Percentiles rank a stretch among this genome's conserved stretches.
Conservation (phyloP, 768 basidiomycete genomes). For the Suillus alpinus region DNA sequence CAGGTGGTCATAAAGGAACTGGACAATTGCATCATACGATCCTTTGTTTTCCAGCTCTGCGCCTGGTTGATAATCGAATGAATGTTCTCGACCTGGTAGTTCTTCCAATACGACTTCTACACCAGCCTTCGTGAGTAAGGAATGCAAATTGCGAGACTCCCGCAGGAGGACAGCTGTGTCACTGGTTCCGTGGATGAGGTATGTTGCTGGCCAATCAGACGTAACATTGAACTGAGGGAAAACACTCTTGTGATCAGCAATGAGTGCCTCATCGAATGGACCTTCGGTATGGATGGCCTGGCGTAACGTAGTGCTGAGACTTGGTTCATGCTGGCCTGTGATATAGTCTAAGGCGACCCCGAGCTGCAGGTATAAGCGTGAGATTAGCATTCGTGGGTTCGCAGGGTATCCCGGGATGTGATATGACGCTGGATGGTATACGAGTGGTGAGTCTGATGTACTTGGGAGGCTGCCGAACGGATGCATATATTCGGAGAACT, state of each 20-base stretch:
- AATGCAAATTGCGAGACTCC: slow-evolving; percentile 39
- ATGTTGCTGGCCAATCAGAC: slow-evolving; percentile 42
- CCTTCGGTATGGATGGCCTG: slow-evolving; percentile 14
- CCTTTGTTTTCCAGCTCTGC: slow-evolving; percentile 34
- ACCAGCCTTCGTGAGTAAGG: slow-evolving; percentile 33
- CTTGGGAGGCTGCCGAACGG: slow-evolving; percentile 31
- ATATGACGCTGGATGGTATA: slow-evolving; percentile 43
- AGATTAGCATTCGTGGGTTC: slow-evolving; percentile 59
- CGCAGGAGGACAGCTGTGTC: slow-evolving; percentile 44
- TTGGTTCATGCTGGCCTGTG: slow-evolving; percentile 41
- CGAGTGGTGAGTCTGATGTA: slow-evolving; percentile 42
- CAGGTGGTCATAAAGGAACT: slow-evolving; percentile 34
- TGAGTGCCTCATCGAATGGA: slow-evolving; percentile 14
- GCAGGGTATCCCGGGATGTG: slow-evolving; percentile 57
- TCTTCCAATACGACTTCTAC: slow-evolving; percentile 35
- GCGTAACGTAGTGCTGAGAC: slow-evolving; percentile 46
- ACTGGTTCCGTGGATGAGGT: slow-evolving; percentile 45
- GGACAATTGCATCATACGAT: slow-evolving; percentile 35
- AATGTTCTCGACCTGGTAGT: slow-evolving; percentile 48
- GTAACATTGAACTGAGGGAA: slow-evolving; percentile 47
- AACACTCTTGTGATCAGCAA: slow-evolving; percentile 28
- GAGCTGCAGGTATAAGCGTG: slow-evolving; percentile 56
- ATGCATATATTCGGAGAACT: slow-evolving; percentile 47
- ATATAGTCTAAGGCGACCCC: slow-evolving; percentile 59
- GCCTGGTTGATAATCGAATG: slow-evolving; percentile 49